Conservation (phyloP, 495 filamentous ascomycete species). For the Trichocladium antarcticum region DNA sequence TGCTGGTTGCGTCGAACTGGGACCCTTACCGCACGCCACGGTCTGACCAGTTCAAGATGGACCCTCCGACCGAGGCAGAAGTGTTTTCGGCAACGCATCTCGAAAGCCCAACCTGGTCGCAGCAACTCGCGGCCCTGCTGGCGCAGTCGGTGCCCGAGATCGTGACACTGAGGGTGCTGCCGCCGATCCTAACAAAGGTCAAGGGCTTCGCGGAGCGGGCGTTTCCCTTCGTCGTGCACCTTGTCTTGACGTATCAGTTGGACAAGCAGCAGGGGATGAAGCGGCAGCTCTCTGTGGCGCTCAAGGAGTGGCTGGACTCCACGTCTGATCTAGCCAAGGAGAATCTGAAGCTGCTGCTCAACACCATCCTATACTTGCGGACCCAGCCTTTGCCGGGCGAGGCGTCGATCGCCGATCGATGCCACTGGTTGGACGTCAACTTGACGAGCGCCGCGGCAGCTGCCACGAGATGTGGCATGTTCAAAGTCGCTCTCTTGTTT, state of each 20-base stretch:
- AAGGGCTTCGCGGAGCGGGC: slow-evolving; percentile 56
- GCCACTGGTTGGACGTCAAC: slow-evolving; percentile 78
- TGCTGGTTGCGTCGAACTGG: slow-evolving; percentile 41
- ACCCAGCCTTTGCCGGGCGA: slow-evolving; percentile 69
- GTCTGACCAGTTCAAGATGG: slow-evolving; percentile 29
- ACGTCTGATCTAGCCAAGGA: slow-evolving; percentile 33
- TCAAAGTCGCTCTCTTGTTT: slow-evolving; percentile 75
- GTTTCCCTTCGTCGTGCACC: slow-evolving; percentile 72
- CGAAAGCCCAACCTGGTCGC: slow-evolving; percentile 47
- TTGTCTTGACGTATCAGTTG: slow-evolving; percentile 49
- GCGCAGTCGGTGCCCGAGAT: slow-evolving; percentile 48
- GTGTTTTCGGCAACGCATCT: slow-evolving; percentile 29
- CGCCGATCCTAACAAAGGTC: slow-evolving; percentile 49
- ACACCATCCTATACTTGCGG: slow-evolving; percentile 76
- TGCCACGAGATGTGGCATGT: slow-evolving; percentile 73
- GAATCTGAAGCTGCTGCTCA: slow-evolving; percentile 53
- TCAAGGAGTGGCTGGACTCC: slow-evolving; percentile 40
- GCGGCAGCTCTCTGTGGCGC: slow-evolving; percentile 38
- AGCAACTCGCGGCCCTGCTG: slow-evolving; percentile 49
- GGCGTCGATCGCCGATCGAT: slow-evolving; percentile 61
- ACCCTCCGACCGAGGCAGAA: slow-evolving; percentile 13
- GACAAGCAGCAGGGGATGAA: slow-evolving; percentile 41
- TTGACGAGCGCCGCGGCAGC: slow-evolving; percentile 60
- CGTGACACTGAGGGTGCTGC: slow-evolving; percentile 54
- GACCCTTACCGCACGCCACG: slow-evolving; percentile 36